Evolutionary conservation across 2,329 filamentous ascomycete genomes (phyloP).

Genomic region (Aspergillus pseudoglaucus): DNA sequence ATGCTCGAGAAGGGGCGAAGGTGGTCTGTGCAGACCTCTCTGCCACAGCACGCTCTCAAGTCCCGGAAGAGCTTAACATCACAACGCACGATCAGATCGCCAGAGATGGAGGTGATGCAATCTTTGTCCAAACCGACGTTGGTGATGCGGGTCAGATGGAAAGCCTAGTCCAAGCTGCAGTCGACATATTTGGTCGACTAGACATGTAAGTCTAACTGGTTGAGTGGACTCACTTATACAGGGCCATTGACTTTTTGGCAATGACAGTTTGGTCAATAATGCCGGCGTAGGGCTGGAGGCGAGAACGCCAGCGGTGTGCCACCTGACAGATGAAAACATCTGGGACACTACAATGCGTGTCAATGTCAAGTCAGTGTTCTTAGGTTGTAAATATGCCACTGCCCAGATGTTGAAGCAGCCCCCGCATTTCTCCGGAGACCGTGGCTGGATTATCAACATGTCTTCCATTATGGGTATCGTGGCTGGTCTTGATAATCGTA

Average conservation of each 20-base stretch:
- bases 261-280: slow-evolving; percentile 42
- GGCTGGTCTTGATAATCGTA: slow-evolving; percentile 16
- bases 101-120: slow-evolving; percentile 26
- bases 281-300: slow-evolving; percentile 44
- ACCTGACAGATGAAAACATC: slow-evolving; percentile 39
- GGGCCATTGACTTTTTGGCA: not conserved
- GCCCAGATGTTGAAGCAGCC: slow-evolving; percentile 37
- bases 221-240: not conserved
- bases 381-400: slow-evolving; percentile 37
- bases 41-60: not conserved
- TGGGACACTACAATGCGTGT: slow-evolving; percentile 40
- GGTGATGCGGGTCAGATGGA: slow-evolving; percentile 32
- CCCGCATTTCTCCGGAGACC: slow-evolving; percentile 24
- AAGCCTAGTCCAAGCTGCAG: slow-evolving; percentile 28
- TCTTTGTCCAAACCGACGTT: slow-evolving; percentile 43
- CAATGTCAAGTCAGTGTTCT: slow-evolving; percentile 36
- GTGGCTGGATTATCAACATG: slow-evolving; percentile 33
- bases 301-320: slow-evolving; percentile 31
- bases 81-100: slow-evolving; percentile 37
- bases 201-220: slow-evolving; percentile 32
- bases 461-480: slow-evolving; percentile 26
- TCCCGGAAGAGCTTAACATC: not conserved
- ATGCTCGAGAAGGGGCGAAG: slow-evolving; percentile 34
- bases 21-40: slow-evolving; percentile 40
- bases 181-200: slow-evolving; percentile 31